Evolutionary conservation across 495 filamentous ascomycete species (phyloP), one percentile per base, ranked within the genome.

Genomic region (Pyrenopolyporus hunteri): DNA sequence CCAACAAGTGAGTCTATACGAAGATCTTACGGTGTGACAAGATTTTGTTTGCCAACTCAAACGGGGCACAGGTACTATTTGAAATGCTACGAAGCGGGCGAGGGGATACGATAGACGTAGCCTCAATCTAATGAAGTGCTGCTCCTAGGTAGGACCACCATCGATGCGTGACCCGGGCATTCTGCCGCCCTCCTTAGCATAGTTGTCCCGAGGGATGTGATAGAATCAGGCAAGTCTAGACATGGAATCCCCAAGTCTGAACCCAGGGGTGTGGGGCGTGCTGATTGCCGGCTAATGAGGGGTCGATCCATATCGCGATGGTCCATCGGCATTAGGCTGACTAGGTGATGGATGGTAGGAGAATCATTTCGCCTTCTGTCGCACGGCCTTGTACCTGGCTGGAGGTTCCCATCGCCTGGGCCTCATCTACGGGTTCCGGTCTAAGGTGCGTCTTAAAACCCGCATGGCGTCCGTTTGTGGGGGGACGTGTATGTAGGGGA

Each of bases 231-330:
- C 40, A 53, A 49, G 44, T 51, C 44, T 59, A 50, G 48, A 59
- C 36, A 36, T 59, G 42, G 45, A 39, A 57, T 48, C 40, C 32
- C 23, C 23, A 37, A 17, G n/a, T 13, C 16, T 23, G n/a, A 46
- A 26, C n/a, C 36, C 40, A 36, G 6, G 46, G 33, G 39, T 31
- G 67, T 64, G 60, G 64, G 57, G 35, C 26, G 23, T 11, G n/a
- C 29, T 56, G 50, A 68, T 59, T 68, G 56, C 68, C 68, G 68
- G 64, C 45, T 68, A 70, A 70, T 70, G 68, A 70, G 68, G 64
- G 67, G 68, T 58, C 57, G 44, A 55, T 31, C 36, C 55, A 37
- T 53, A 47, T 45, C 47, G 33, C 53, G 45, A 58, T 55, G 47
- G 44, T 57, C 7, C 26, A 42, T 60, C 67, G 67, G 67, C 67